A percentile compares a stretch with the other conserved stretches of the same genome.
Conservation (phyloP, 2,329 filamentous ascomycete genomes). For the Plenodomus lindquistii region DNA sequence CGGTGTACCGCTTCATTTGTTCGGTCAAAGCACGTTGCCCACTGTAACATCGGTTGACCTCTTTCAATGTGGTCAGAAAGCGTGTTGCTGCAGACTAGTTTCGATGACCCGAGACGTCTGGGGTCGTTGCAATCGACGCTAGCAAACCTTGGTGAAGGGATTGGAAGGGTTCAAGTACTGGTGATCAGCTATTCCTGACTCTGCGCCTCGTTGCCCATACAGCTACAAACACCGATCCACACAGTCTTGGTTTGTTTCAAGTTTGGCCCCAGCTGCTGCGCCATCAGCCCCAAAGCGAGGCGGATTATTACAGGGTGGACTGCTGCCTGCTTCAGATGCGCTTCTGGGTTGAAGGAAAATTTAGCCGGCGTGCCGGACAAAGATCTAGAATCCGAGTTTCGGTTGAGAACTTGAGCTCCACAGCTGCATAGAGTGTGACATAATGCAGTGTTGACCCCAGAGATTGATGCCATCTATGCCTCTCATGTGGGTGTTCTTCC, state of each 20-base stretch:
- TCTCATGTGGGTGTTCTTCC: not conserved
- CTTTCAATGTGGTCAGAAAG: not conserved
- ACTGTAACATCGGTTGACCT: not conserved
- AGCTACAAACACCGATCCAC: constrained; percentile 2
- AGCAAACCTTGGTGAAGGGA: not conserved
- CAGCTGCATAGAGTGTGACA: constrained; percentile 10
- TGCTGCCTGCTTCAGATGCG: constrained; percentile 8
- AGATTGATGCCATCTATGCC: not conserved
- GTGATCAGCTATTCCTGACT: not conserved
- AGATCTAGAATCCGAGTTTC: constrained; percentile 5
- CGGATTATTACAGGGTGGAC: constrained; percentile 4
- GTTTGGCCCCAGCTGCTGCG: constrained; percentile 3
- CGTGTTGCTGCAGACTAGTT: not conserved
- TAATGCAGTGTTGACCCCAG: constrained; percentile 8
- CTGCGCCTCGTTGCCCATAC: constrained; percentile 3
- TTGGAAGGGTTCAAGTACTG: not conserved
- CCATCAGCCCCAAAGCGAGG: not conserved
- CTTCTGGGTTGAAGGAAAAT: constrained; percentile 1
- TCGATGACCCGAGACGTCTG: not conserved
- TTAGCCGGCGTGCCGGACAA: not conserved
- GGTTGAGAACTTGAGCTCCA: not conserved
- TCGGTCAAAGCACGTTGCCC: not conserved
- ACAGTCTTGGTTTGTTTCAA: constrained; percentile 1
- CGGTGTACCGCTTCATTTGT: not conserved
- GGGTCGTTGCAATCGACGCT: not conserved